Evolutionary conservation across 768 basidiomycete genomes (phyloP).

Genomic region (Cystobasidium onofrii): DNA sequence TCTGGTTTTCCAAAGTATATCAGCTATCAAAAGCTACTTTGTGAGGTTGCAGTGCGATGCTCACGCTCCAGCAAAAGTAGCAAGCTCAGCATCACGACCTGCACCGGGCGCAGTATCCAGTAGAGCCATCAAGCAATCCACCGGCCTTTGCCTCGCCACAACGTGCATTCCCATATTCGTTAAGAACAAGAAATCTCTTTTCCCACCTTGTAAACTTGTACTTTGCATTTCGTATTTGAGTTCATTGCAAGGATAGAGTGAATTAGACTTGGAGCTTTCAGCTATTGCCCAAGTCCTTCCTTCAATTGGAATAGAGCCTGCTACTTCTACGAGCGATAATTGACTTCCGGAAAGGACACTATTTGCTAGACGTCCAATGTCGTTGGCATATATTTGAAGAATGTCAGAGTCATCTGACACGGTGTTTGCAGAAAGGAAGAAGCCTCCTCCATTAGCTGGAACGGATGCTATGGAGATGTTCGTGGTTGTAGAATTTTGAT

Average conservation of each 20-base stretch:
- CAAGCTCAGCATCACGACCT: conserved; percentile 63
- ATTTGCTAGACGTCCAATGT: conserved; percentile 35
- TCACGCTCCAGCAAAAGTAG: conserved; percentile 74
- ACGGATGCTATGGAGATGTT: conserved; percentile 1
- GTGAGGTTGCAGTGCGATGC: too few species aligned
- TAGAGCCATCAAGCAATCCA: conserved; percentile 74
- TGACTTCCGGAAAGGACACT: not conserved
- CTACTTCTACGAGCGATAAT: conserved; percentile 58
- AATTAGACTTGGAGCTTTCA: conserved; percentile 51
- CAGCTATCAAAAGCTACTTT: too few species aligned
- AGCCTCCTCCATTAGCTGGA: conserved; percentile 29
- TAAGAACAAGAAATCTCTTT: conserved; percentile 75
- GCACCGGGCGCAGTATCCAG: conserved; percentile 55
- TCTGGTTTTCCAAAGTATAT: conserved; percentile 51
- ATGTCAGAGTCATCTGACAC: conserved; percentile 40
- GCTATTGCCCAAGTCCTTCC: conserved; percentile 74
- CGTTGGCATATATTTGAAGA: conserved; percentile 39
- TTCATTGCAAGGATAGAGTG: conserved; percentile 43
- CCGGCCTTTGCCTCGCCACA: conserved; percentile 67
- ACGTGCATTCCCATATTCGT: conserved; percentile 78
- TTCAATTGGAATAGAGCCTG: conserved; percentile 65
- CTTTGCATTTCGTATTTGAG: conserved; percentile 57
- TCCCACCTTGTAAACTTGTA: conserved; percentile 61
- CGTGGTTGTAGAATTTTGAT: conserved; percentile 58
- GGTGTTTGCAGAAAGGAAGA: conserved; percentile 40